Conservation (phyloP, 257 asterid genomes). For the Voacanga thouarsii region DNA sequence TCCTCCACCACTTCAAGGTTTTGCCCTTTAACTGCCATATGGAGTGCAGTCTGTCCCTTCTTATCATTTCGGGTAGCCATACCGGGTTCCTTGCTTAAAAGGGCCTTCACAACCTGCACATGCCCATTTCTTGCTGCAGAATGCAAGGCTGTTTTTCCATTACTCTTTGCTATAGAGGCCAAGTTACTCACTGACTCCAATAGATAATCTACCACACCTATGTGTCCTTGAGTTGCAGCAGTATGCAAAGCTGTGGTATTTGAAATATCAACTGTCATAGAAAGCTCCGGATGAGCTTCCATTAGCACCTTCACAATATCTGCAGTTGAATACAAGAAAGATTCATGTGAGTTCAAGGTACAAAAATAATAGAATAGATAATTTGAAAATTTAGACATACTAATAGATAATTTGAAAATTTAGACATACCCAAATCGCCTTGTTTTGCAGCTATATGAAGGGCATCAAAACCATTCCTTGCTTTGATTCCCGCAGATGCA, state of each 20-base stretch:
- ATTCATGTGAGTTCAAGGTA: neutral
- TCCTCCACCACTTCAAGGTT: slow-evolving; percentile 44
- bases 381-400: slow-evolving; percentile 18
- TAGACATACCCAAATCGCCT: slow-evolving; percentile 46
- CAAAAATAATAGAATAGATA: neutral
- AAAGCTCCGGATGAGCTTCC: slow-evolving; percentile 42
- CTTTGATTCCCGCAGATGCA: slow-evolving; percentile 47
- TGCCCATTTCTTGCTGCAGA: slow-evolving; percentile 54
- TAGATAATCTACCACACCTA: slow-evolving; percentile 37
- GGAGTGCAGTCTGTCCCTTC: slow-evolving; percentile 53
- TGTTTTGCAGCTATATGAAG: slow-evolving; percentile 56
- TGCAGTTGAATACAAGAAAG: slow-evolving; percentile 16
- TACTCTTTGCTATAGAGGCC: slow-evolving; percentile 40
- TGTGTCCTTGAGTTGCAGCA: slow-evolving; percentile 45
- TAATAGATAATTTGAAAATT: neutral
- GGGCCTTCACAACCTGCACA: slow-evolving; percentile 37
- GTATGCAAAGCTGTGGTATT: slow-evolving; percentile 50
- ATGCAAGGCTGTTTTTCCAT: slow-evolving; percentile 49
- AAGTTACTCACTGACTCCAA: slow-evolving; percentile 36
- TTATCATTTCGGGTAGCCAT: slow-evolving; percentile 35
- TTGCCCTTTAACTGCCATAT: slow-evolving; percentile 54
- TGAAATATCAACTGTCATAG: slow-evolving; percentile 46
- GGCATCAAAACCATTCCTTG: slow-evolving; percentile 49
- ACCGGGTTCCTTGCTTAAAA: slow-evolving; percentile 33
- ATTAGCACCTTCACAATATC: slow-evolving; percentile 42